Conservation (phyloP, 495 filamentous ascomycete species). For the Alectoria sarmentosa region DNA sequence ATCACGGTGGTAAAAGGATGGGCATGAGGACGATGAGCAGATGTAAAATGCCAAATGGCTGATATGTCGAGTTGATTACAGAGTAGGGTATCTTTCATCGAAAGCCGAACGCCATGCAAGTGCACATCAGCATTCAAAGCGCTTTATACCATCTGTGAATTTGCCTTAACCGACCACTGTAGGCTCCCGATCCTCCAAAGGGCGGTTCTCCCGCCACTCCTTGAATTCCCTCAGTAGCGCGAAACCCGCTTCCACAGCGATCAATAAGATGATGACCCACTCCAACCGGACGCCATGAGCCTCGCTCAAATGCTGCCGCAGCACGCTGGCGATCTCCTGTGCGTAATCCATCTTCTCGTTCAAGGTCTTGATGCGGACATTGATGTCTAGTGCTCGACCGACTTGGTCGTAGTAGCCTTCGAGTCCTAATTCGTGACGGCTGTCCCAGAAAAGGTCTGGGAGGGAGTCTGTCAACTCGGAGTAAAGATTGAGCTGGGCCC, state of each 20-base stretch:
- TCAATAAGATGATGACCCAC: slow-evolving; percentile 94
- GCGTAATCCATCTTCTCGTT: slow-evolving; percentile 99
- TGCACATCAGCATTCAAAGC: neutral
- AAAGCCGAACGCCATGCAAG: neutral
- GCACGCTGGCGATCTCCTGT: slow-evolving; percentile 84
- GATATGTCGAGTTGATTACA: neutral
- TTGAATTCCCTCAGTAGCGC: slow-evolving; percentile 49
- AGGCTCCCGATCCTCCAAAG: neutral
- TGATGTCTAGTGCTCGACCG: slow-evolving; percentile 81
- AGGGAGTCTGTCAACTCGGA: slow-evolving; percentile 93
- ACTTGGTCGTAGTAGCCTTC: slow-evolving; percentile 94
- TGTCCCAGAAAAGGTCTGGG: slow-evolving; percentile 97
- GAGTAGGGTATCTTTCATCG: neutral
- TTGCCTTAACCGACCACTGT: neutral
- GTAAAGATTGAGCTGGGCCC: slow-evolving; percentile 92
- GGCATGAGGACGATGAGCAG: neutral
- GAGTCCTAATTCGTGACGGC: slow-evolving; percentile 72
- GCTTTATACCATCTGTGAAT: neutral
- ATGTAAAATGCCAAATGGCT: neutral
- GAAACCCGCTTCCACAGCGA: slow-evolving; percentile 80
- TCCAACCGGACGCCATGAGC: slow-evolving; percentile 81
- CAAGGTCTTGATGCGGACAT: slow-evolving; percentile 82
- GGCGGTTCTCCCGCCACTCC: slow-evolving; percentile 25
- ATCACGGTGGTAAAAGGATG: too few relatives aligned
- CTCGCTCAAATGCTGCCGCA: slow-evolving; percentile 84